Evolutionary conservation across 306 rosid genomes (phyloP), one percentile per base, ranked within the genome.

Genomic region (Betula pendula): DNA sequence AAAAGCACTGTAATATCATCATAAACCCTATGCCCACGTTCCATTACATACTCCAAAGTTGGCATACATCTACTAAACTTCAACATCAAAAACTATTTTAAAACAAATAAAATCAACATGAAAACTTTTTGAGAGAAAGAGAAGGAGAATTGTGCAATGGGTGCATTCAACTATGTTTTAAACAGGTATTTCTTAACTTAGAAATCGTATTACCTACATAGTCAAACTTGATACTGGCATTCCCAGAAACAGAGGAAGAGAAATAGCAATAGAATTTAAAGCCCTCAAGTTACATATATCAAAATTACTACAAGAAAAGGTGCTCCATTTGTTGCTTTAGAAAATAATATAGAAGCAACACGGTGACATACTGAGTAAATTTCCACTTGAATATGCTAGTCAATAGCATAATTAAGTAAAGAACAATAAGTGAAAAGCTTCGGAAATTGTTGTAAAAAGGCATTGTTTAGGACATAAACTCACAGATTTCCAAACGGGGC

Each of bases 401-500:
- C 8, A 25, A 77, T 24, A 3, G 49, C 8, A 27, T 7, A 2
- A 48, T 27, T 5, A 74, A 22, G 1, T 65, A 47, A 73, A 52
- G 2, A 8, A 35, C 17, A 13, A 44, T n/a, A 70, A 55, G 59
- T 25, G 44, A 29, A 47, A 58, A 69, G 47, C 22, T 19, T 22
- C 14, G 63, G 25, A 11, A 63, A 50, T 13, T 65, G 43, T 72
- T 33, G 44, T 33, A 77, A 13, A 42, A 47, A 15, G 24, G 63
- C 40, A 66, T 4, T 29, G 79, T 68, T 47, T 58, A 77, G 81
- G 75, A 82, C 77, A 19, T 65, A 35, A 35, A 92, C 98, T 95
- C 79, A 95, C 98, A 56, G 97, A 89, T 71, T 92, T 88, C 98
- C 98, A 95, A 73, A 85, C 84, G 8, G 98, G 98, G 35, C 84